These are phyloP conservation scores for Saturnispora gosingensis DNA, from an alignment of 805 yeast species.

Conservation along the genomic window DNA sequence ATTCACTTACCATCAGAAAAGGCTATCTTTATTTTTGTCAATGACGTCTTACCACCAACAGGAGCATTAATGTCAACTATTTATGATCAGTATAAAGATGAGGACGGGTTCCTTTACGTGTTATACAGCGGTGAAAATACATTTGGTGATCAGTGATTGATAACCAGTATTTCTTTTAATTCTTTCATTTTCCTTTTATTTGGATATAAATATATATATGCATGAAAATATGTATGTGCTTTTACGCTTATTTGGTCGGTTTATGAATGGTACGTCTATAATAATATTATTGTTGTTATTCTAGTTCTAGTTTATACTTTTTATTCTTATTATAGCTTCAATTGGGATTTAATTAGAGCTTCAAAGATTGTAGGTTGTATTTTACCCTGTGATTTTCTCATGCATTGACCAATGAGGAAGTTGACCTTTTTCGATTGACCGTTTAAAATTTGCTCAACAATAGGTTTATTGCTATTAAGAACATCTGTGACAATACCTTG, in stretches of 20 bases:
- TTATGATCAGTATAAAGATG: constrained; percentile 94
- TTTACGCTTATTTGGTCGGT: neutral
- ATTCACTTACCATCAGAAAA: constrained; percentile 93
- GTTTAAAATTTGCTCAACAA: constrained; percentile 47
- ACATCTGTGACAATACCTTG: constrained; percentile 30
- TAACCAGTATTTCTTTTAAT: neutral
- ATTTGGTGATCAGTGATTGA: constrained; percentile 48
- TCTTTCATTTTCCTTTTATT: neutral
- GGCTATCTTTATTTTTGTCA: constrained; percentile 95
- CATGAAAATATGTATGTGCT: neutral
- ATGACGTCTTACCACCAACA: constrained; percentile 95
- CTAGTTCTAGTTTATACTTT: neutral
- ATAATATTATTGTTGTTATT: neutral
- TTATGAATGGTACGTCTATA: neutral
- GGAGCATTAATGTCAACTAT: constrained; percentile 94
- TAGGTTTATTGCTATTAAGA: constrained; percentile 34
- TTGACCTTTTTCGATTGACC: constrained; percentile 59
- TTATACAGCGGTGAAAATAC: constrained; percentile 97
- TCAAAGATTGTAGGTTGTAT: constrained; percentile 26
- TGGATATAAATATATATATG: neutral
- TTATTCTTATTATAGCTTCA: constrained; percentile 6
- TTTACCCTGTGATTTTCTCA: constrained; percentile 69
- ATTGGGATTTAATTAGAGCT: constrained; percentile 16
- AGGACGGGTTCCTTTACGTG: constrained; percentile 94
- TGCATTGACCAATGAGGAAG: constrained; percentile 73